These are phyloP conservation scores for Podospora pseudoanserina DNA, from an alignment of 495 filamentous ascomycete species.

Conservation along the genomic window DNA sequence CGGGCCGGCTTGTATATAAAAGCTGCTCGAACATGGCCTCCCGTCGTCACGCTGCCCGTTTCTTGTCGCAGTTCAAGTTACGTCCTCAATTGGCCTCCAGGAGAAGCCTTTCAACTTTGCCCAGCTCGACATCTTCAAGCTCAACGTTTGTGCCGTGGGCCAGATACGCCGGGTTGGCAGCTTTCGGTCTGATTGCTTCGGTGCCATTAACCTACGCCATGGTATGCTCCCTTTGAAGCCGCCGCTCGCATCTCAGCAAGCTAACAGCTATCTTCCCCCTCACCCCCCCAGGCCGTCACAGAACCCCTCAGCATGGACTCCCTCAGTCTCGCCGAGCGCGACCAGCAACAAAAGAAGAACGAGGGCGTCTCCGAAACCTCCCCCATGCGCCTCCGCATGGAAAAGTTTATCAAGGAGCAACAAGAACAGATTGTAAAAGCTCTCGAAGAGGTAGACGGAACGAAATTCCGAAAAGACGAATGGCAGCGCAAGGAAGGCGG, in stretches of 20 bases:
- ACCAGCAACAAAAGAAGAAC: slow-evolving; percentile 62
- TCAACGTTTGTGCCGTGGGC: slow-evolving; percentile 11
- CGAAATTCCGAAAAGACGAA: slow-evolving; percentile 73
- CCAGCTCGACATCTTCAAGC: slow-evolving; percentile 8
- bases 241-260: not conserved
- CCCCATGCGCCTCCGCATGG: slow-evolving; percentile 97
- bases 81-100: slow-evolving; percentile 22
- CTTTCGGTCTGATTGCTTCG: slow-evolving; percentile 25
- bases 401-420: slow-evolving; percentile 86
- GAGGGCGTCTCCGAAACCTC: slow-evolving; percentile 64
- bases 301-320: slow-evolving; percentile 41
- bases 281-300: slow-evolving; percentile 31
- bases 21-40: slow-evolving; percentile 24
- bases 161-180: slow-evolving; percentile 26
- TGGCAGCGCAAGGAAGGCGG: slow-evolving; percentile 84
- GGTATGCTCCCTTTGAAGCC: slow-evolving; percentile 20
- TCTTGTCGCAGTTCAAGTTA: slow-evolving; percentile 28
- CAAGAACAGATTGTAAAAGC: slow-evolving; percentile 81
- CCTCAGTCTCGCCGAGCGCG: slow-evolving; percentile 66
- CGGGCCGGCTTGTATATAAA: slow-evolving; percentile 10
- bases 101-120: slow-evolving; percentile 23
- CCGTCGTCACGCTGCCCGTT: slow-evolving; percentile 21
- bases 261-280: not conserved
- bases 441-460: slow-evolving; percentile 77
- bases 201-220: slow-evolving; percentile 31